These are phyloP conservation scores for Solanum clarkiae DNA, from an alignment of 257 asterid species.

Conservation along the genomic window DNA sequence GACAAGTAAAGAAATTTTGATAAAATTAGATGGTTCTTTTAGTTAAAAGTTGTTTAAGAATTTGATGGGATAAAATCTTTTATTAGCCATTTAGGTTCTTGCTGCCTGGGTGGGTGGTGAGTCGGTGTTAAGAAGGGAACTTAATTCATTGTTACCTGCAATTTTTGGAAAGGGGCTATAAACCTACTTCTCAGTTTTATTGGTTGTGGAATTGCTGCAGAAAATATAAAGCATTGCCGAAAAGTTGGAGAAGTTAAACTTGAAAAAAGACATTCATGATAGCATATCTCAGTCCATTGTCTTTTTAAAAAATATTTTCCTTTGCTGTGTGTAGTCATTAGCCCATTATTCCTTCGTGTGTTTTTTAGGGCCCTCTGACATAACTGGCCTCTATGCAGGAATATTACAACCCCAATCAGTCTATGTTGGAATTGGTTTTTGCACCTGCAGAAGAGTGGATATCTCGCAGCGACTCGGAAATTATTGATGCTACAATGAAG, in stretches of 20 bases:
- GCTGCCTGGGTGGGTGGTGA: not conserved
- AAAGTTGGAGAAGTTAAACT: not conserved
- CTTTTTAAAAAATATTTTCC: not conserved
- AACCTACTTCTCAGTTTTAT: not conserved
- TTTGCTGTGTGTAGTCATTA: not conserved
- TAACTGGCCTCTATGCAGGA: conserved; percentile 40
- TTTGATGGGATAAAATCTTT: not conserved
- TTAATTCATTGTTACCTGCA: not conserved
- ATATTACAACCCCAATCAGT: conserved; percentile 65
- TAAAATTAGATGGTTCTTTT: not conserved
- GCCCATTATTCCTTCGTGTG: not conserved
- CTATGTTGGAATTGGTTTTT: conserved; percentile 94
- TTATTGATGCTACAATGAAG: conserved; percentile 90
- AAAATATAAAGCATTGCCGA: not conserved
- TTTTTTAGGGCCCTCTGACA: not conserved
- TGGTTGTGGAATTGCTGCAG: not conserved
- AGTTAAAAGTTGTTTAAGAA: not conserved
- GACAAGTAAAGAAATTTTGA: not conserved
- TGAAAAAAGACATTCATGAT: not conserved
- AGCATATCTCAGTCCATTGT: not conserved
- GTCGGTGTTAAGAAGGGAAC: not conserved
- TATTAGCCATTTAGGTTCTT: not conserved
- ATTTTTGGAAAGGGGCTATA: not conserved
- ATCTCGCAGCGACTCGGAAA: conserved; percentile 68
- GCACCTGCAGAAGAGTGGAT: conserved; percentile 99